Base-by-base conservation (phyloP, 805 yeast species). In the Torulaspora delbrueckii region DNA sequence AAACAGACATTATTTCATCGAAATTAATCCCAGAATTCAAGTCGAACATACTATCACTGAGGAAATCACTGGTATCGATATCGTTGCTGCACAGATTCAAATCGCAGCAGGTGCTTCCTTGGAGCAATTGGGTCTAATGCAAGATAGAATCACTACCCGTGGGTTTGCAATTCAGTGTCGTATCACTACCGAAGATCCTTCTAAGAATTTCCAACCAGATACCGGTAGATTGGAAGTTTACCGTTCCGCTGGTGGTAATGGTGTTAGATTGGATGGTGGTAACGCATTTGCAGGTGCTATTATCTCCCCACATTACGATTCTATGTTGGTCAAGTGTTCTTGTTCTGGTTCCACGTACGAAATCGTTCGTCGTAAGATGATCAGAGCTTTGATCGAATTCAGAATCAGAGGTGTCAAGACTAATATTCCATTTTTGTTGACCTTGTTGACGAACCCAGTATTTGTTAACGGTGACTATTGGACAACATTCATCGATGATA, bases 91-190 rank as follows among this genome's bases (percentile, higher is more conserved):
- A 13, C 99, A 91, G 75, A 90, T 91, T 63, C 99, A 91, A 75
- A 88, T 91, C 62, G 97, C 98, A 38, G 98, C 98, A 2, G 99
- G 99, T 61, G 99, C 99, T 25, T 78, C 95, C 2, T 76, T 93
- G 59, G 84, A 80, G 57, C 96, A 93, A 66, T 76, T 93, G 59
- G 98, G 98, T 14, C 76, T 93, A 52, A 74, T 90, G 56, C 99
- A 93, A 73, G 96, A 91, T 69, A 84, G 85, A 65, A 88, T 93
- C 71, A 86, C 96, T 47, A 84, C 96, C 40, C 81, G 98, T 64
- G 99, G 99, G 16, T 91, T 90, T 65, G 98, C 99, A 31, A 93
- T 93, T 58, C 99, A 93, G 75, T 91, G 99, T 75, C 89, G 99
- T 76, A 93, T 93, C 73, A 91, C 98, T 48, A 91, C 99, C 42